Conservation (phyloP, 108 stramenopile genomes). For the Cyclotella atomus region DNA sequence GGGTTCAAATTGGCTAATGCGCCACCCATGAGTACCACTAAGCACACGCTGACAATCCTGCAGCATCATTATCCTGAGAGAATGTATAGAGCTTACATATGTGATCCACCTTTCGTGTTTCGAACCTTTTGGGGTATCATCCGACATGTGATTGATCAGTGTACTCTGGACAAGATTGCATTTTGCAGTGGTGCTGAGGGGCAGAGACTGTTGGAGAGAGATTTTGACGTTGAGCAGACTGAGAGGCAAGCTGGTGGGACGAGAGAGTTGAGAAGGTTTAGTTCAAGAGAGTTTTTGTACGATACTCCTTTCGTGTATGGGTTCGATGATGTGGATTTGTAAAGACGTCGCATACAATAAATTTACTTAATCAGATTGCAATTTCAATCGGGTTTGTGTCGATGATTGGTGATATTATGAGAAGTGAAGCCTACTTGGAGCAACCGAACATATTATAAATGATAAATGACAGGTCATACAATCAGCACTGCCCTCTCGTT, state of each 20-base stretch:
- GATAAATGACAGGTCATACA: no score
- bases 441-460: no score
- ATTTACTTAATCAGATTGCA: background rate
- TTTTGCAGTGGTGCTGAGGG: conserved; percentile 66
- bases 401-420: no score
- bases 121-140: conserved; percentile 85
- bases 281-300: conserved; percentile 70
- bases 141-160: conserved; percentile 85
- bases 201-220: conserved; percentile 50
- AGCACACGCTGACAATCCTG: conserved; percentile 80
- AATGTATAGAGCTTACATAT: conserved; percentile 80
- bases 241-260: conserved; percentile 73
- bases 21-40: conserved; percentile 75
- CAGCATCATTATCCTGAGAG: conserved; percentile 92
- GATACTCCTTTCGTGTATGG: conserved; percentile 62
- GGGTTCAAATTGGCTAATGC: conserved; percentile 76
- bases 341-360: background rate
- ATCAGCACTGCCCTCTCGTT: no score
- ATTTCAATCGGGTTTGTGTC: no score
- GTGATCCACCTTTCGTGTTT: conserved; percentile 87
- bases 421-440: no score
- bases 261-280: conserved; percentile 46
- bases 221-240: conserved; percentile 52
- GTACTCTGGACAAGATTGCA: conserved; percentile 85
- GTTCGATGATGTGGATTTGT: conserved; percentile 63